Evolutionary conservation across 768 basidiomycete genomes (phyloP).

Genomic region (Naganishia friedmannii): DNA sequence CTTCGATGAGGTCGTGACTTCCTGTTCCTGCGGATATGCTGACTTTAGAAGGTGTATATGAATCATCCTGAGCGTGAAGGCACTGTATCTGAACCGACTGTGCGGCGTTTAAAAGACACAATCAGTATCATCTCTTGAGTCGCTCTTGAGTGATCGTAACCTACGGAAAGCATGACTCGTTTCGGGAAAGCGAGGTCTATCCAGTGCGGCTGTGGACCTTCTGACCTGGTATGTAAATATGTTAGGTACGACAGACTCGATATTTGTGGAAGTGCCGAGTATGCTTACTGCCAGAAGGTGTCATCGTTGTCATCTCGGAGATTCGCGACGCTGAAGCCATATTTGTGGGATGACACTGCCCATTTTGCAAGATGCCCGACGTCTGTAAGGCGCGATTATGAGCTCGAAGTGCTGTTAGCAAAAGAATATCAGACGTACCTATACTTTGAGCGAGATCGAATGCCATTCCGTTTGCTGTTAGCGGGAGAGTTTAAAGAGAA

Average conservation of each 20-base stretch:
- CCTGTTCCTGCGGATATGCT: slow-evolving; percentile 89
- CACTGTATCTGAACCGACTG: slow-evolving; percentile 44
- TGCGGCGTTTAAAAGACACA: not conserved
- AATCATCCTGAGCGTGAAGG: slow-evolving; percentile 70
- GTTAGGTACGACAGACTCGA: not conserved
- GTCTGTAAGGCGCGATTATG: slow-evolving; percentile 38
- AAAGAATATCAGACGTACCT: slow-evolving; percentile 21
- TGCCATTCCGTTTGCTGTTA: not conserved
- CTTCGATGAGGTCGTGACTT: slow-evolving; percentile 85
- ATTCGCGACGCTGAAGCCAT: slow-evolving; percentile 92
- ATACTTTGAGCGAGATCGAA: slow-evolving; percentile 12
- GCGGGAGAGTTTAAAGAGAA: not conserved
- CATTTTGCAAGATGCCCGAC: slow-evolving; percentile 83
- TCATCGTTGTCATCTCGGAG: slow-evolving; percentile 80
- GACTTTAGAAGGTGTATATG: slow-evolving; percentile 90
- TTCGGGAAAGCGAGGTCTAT: slow-evolving; percentile 90
- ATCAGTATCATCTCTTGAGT: not conserved
- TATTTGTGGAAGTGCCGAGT: slow-evolving; percentile 42
- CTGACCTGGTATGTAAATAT: slow-evolving; percentile 54
- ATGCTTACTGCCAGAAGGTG: slow-evolving; percentile 94
- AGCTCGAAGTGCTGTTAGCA: not conserved
- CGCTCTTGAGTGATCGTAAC: slow-evolving; percentile 26
- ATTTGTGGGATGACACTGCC: slow-evolving; percentile 95
- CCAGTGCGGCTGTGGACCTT: slow-evolving; percentile 95
- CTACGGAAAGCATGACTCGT: slow-evolving; percentile 80